phyloP scores from a whole-genome alignment of 2,329 filamentous ascomycete genomes.

The Fusarium clavum region DNA sequence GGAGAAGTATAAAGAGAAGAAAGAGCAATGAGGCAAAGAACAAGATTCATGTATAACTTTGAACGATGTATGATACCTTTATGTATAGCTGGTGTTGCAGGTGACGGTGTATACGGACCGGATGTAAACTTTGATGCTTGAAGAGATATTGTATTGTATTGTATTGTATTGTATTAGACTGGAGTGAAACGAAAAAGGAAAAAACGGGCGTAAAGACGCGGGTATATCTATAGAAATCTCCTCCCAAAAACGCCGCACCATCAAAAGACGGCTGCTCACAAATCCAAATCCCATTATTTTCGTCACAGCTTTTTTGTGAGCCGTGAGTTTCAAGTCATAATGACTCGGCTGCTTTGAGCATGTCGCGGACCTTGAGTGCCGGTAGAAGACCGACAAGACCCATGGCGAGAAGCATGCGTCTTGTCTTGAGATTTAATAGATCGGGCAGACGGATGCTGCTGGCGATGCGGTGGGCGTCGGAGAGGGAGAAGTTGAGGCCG shows the following conservation, averaged over 20 bases:
- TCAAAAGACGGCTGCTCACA: conserved; percentile 21
- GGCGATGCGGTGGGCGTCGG: conserved; percentile 29
- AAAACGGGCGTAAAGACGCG: conserved; percentile 38
- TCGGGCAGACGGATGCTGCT: conserved; percentile 42
- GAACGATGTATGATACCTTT: conserved; percentile 45
- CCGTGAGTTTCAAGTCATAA: conserved; percentile 39
- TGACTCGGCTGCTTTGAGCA: conserved; percentile 32
- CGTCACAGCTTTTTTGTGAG: background rate
- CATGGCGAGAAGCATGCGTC: conserved; percentile 47
- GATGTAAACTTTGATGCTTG: background rate
- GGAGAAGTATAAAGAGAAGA: conserved; percentile 29
- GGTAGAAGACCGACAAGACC: conserved; percentile 48
- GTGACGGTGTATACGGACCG: conserved; percentile 25
- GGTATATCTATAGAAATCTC: conserved; percentile 46
- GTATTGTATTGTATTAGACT: conserved; percentile 37
- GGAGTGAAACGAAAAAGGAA: conserved; percentile 24
- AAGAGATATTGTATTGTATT: conserved; percentile 28
- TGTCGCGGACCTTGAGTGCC: conserved; percentile 37
- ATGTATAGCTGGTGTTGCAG: conserved; percentile 17
- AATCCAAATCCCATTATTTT: conserved; percentile 37
- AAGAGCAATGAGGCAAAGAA: conserved; percentile 38
- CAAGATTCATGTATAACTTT: conserved; percentile 9
- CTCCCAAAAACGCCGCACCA: conserved; percentile 37
- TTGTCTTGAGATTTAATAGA: conserved; percentile 45
- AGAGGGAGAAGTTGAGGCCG: conserved; percentile 39